Conservation (phyloP, 179 eudicot genomes). For the Beta macrorhiza region DNA sequence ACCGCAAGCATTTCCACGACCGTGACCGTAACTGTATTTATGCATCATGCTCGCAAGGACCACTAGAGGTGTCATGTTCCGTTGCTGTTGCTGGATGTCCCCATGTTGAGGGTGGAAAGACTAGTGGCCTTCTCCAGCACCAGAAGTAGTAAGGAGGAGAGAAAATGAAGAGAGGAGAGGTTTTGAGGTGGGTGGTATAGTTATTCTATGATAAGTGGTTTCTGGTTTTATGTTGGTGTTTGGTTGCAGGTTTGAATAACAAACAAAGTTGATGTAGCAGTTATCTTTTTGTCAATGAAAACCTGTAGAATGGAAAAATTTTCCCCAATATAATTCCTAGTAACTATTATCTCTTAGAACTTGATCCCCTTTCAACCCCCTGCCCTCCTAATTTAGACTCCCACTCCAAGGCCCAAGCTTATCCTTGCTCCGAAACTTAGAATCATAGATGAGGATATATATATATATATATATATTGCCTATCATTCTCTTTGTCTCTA, state of each 20-base stretch:
- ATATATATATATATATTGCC: background rate
- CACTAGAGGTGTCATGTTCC: background rate
- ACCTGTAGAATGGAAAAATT: background rate
- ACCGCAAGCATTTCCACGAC: no score
- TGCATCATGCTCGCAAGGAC: background rate
- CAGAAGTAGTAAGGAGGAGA: background rate
- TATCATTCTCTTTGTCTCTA: conserved; percentile 6
- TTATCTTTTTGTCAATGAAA: background rate
- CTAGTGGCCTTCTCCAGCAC: background rate
- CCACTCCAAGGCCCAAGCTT: background rate
- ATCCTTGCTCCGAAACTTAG: conserved; percentile 5
- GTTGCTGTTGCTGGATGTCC: background rate
- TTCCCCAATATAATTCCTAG: background rate
- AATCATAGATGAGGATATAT: background rate
- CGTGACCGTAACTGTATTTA: no score
- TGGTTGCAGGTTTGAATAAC: background rate
- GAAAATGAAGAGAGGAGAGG: background rate
- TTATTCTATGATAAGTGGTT: background rate
- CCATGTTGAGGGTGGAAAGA: background rate
- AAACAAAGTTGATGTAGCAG: background rate
- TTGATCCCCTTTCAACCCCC: background rate
- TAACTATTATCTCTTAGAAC: background rate
- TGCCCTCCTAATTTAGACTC: background rate
- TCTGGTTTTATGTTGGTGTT: background rate
- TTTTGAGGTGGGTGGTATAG: background rate